phyloP scores from a whole-genome alignment of 495 filamentous ascomycete genomes.

The Tuber aestivum region DNA sequence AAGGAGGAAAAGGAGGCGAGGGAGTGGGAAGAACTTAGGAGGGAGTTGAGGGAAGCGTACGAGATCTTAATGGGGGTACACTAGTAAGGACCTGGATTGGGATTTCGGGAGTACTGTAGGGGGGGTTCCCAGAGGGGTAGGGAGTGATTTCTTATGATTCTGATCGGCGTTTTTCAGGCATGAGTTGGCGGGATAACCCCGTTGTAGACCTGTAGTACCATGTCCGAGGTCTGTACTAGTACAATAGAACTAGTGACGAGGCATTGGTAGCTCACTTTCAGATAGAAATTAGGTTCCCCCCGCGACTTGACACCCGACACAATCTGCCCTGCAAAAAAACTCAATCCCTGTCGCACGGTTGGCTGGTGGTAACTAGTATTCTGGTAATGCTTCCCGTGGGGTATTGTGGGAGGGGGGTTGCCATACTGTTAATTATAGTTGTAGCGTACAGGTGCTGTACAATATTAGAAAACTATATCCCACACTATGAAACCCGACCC shows the following conservation, averaged over 20 bases:
- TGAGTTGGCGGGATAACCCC: not conserved
- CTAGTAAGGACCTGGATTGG: not conserved
- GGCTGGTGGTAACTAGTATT: not conserved
- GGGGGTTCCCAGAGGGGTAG: not conserved
- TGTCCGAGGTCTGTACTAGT: too few species aligned
- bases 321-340: not conserved
- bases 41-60: not conserved
- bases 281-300: not conserved
- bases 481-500: not conserved
- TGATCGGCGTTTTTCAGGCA: not conserved
- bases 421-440: not conserved
- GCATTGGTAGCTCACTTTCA: not conserved
- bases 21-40: not conserved
- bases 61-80: not conserved
- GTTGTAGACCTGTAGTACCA: too few species aligned
- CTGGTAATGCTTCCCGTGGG: too few species aligned
- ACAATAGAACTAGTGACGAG: not conserved
- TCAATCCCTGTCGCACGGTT: not conserved
- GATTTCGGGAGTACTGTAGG: not conserved
- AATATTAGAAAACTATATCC: not conserved
- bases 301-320: not conserved
- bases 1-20: not conserved
- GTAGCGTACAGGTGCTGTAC: not conserved
- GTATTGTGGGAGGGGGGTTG: too few species aligned
- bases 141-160: not conserved